Base-by-base conservation (phyloP, 2,329 filamentous ascomycete species). In the Cercospora nicotianae region DNA sequence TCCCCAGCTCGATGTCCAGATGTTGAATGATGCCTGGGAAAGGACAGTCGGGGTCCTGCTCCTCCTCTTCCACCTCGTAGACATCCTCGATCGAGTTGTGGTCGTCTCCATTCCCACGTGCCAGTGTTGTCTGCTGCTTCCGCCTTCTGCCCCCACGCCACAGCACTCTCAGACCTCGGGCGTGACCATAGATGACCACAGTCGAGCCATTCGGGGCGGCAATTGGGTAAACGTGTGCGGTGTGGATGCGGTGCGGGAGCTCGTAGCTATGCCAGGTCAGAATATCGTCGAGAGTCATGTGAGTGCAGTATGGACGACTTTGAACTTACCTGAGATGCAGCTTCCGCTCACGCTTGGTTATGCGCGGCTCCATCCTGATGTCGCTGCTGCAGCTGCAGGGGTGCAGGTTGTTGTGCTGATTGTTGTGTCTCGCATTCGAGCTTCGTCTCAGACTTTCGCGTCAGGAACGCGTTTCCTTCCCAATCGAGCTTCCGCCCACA, bases 201-300 rank as follows among this genome's bases (percentile, higher is more conserved):
- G 85, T 86, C 3, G 88, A 89, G 75, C 87, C 87, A 77, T 89
- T 89, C 23, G 86, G 84, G 20, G 87, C 81, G 69, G 82, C 81
- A 42, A 86, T 76, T 5, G 88, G 87, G 74, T 90, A 90, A 70
- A 85, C 80, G 75, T 83, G 82, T 12, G 87, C 83, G 65, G 81
- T 80, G 78, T 86, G 83, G 67, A 87, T 81, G 72, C 87, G 85
- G 75, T 87, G 84, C 13, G 86, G 83, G 36, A 89, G 82, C 72
- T 87, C 82, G 75, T 89, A 89, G 77, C 87, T 89, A 73, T 69
- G 31, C 6, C 28, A 36, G 67, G 68, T 67, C 63, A 67, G 66
- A 26, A 53, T 28, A 23, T 45, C 51, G 28, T 20, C 30, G 31
- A 48, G 28, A 16, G 18, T n/a, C 61, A 57, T 53, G 60, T n/a